A percentile compares a stretch with the other conserved stretches of the same genome.
phyloP scores from a whole-genome alignment of 2,329 filamentous ascomycete genomes.

The Aspergillus cejpii region DNA sequence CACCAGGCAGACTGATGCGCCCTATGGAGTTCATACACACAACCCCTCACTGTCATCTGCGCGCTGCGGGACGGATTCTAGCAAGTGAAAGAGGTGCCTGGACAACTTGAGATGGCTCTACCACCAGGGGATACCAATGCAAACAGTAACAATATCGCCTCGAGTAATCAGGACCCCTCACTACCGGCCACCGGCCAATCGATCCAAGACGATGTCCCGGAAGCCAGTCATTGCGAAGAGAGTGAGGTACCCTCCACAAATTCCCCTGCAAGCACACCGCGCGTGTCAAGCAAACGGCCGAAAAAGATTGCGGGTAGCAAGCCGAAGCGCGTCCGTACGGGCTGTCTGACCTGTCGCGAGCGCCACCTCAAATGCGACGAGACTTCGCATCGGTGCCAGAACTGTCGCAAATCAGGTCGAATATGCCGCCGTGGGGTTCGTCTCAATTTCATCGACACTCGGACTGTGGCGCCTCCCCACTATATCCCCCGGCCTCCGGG shows the following conservation, averaged over 20 bases:
- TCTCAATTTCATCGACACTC: conserved; percentile 85
- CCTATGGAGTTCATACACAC: neutral
- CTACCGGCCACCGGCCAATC: neutral
- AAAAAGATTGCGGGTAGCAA: conserved; percentile 44
- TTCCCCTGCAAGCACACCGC: conserved; percentile 6
- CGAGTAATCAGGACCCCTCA: neutral
- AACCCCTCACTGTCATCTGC: neutral
- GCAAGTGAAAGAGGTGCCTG: neutral
- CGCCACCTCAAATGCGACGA: conserved; percentile 90
- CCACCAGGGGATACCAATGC: conserved; percentile 6
- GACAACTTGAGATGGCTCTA: conserved; percentile 15
- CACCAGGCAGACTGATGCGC: too few species aligned
- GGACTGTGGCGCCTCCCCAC: conserved; percentile 61
- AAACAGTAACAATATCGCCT: neutral
- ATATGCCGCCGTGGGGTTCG: conserved; percentile 79
- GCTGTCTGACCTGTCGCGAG: conserved; percentile 83
- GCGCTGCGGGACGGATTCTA: neutral
- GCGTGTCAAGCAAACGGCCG: conserved; percentile 16
- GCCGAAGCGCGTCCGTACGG: conserved; percentile 80
- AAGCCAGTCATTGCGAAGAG: conserved; percentile 11
- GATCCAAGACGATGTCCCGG: conserved; percentile 1
- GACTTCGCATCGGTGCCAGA: conserved; percentile 58
- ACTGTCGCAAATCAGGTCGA: conserved; percentile 81
- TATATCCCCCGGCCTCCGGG: conserved; percentile 54
- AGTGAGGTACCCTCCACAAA: conserved; percentile 10